Base-by-base conservation (phyloP, 495 filamentous ascomycete genomes). In the Rostrohypoxylon terebratum region DNA sequence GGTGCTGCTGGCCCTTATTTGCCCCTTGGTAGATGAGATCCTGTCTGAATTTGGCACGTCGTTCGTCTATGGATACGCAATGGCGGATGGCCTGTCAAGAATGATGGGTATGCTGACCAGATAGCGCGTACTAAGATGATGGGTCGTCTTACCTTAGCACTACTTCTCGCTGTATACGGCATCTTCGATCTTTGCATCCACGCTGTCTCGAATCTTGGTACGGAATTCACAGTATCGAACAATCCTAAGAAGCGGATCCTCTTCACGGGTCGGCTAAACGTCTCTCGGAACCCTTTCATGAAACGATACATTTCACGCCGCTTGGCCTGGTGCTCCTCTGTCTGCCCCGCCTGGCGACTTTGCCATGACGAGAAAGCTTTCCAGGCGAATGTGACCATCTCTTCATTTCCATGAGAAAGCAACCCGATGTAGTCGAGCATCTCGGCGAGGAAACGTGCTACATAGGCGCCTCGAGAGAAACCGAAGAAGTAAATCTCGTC, bases 291-390 rank as follows among this genome's bases (percentile, higher is more conserved):
- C 0, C 89, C 90, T 67, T 90, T 90, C 89, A 96, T 90, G 71
- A 91, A 96, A 4, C 85, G 74, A 74, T 92, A 93, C 79, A 94
- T 89, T 61, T 89, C 83, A 34, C 73, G 65, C 69, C 83, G 79
- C 73, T 88, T 87, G 40, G 82, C 79, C 68, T 84, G 83, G 59
- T 89, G 88, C 69, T 87, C 82, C 36, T 84, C 85, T 0, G 90
- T 86, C 0, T 83, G 83, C 53, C 83, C 83, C 6, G 86, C 87
- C 21, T 86, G 82, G 0, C 93, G 87, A 68, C 88, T 87, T 77
- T 96, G 91, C 93, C 93, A 97, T 66, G 90, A 91, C 51, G 90
- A 87, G 70, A 96, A 97, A 0, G 93, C 93, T 80, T 94, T 94
- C 93, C 93, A 96, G 3, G 92, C 93, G 67, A 97, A 97, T 0